phyloP scores from a whole-genome alignment of 2,329 filamentous ascomycete species.

The Colletotrichum sp. region DNA sequence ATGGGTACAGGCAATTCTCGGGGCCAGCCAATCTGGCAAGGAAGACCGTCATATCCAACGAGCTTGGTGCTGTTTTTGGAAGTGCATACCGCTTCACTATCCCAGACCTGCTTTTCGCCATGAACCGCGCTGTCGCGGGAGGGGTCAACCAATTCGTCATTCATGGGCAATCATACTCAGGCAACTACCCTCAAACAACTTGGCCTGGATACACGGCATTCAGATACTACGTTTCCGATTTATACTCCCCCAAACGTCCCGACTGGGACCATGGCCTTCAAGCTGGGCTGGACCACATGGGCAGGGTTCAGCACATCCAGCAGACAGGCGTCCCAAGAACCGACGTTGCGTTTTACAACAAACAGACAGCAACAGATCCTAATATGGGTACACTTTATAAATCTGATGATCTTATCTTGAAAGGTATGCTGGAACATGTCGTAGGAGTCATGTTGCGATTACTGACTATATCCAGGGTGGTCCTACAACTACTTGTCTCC shows the following conservation, averaged over 20 bases:
- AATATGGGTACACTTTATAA: slow-evolving; percentile 18
- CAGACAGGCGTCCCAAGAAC: slow-evolving; percentile 38
- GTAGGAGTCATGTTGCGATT: neutral
- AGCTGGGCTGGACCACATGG: slow-evolving; percentile 31
- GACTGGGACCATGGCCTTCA: slow-evolving; percentile 34
- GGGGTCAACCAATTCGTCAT: slow-evolving; percentile 48
- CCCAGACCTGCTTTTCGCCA: slow-evolving; percentile 33
- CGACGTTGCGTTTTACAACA: slow-evolving; percentile 4
- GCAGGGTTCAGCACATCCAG: slow-evolving; percentile 39
- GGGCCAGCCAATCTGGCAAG: slow-evolving; percentile 43
- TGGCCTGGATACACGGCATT: slow-evolving; percentile 54
- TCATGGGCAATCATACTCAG: slow-evolving; percentile 46
- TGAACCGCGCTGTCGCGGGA: slow-evolving; percentile 42
- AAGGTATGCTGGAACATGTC: neutral
- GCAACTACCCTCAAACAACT: slow-evolving; percentile 48
- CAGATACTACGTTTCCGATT: slow-evolving; percentile 43
- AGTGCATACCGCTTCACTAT: slow-evolving; percentile 16
- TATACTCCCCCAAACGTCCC: slow-evolving; percentile 42
- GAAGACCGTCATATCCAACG: slow-evolving; percentile 42
- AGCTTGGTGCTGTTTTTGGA: slow-evolving; percentile 33
- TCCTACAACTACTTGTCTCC: slow-evolving; percentile 50
- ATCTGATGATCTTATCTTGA: slow-evolving; percentile 30
- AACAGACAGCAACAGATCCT: neutral
- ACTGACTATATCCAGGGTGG: slow-evolving; percentile 30
- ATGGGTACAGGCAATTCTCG: slow-evolving; percentile 42